phyloP scores from a whole-genome alignment of 108 stramenopile species.

The Schizochytrium sp. region DNA sequence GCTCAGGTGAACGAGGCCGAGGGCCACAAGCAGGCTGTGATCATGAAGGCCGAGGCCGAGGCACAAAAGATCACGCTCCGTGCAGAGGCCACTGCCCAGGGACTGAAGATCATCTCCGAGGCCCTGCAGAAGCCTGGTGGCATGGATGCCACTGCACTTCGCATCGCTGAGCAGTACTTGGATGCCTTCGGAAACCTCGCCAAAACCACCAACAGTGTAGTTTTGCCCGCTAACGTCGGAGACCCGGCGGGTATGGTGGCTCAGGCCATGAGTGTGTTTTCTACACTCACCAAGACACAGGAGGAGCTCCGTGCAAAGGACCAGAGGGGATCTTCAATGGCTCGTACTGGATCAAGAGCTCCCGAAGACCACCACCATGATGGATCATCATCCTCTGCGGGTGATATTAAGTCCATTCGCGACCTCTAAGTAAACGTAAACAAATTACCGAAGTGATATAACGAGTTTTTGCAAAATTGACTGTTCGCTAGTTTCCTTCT shows the following conservation, averaged over 20 bases:
- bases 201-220: constrained; percentile 61
- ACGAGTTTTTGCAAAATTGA: no score
- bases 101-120: constrained; percentile 9
- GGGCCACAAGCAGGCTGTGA: constrained; percentile 51
- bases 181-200: constrained; percentile 60
- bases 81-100: constrained; percentile 61
- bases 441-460: no score
- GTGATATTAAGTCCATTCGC: no score
- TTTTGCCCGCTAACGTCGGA: constrained; percentile 60
- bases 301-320: background rate
- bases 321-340: background rate
- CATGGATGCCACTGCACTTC: constrained; percentile 45
- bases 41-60: constrained; percentile 62
- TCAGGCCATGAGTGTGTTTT: constrained; percentile 62
- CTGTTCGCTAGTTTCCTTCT: no score
- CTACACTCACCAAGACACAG: constrained; percentile 15
- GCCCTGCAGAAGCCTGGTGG: constrained; percentile 47
- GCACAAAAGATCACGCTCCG: constrained; percentile 48
- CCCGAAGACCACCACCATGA: background rate
- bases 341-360: background rate
- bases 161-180: constrained; percentile 66
- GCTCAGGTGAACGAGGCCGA: constrained; percentile 62
- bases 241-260: constrained; percentile 64
- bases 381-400: no score
- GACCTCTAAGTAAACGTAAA: no score